Percentiles rank a stretch among this genome's conserved stretches.
Conservation (phyloP, 176 grass and related monocot species). For the Cenchrus fungigraminus region DNA sequence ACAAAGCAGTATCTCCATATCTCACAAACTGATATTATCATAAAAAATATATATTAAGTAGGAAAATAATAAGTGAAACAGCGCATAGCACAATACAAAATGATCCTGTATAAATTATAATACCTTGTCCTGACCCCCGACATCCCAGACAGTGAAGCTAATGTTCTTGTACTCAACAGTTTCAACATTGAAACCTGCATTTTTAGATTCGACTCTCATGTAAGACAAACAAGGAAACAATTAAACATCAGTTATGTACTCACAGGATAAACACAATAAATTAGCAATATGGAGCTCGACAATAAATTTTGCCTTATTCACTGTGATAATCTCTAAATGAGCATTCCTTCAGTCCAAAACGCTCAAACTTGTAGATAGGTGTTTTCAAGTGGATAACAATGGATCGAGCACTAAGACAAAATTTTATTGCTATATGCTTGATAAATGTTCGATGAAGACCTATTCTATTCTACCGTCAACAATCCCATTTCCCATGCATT, state of each 20-base stretch:
- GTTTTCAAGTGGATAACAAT: too few relatives aligned
- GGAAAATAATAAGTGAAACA: too few relatives aligned
- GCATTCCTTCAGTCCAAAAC: background rate
- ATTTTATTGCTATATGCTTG: too few relatives aligned
- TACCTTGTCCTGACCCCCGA: slow-evolving; percentile 95
- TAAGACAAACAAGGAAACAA: background rate
- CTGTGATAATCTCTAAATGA: background rate
- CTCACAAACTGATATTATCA: background rate
- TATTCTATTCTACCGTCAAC: too few relatives aligned
- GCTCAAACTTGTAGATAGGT: too few relatives aligned
- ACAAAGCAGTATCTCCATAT: too few relatives aligned
- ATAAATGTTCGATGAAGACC: too few relatives aligned
- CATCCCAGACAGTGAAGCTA: slow-evolving; percentile 95
- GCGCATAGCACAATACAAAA: background rate
- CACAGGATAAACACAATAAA: background rate
- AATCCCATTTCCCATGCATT: too few relatives aligned
- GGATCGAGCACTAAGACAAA: too few relatives aligned
- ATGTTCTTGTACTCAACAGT: slow-evolving; percentile 97
- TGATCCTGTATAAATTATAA: background rate
- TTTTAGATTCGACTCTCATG: background rate
- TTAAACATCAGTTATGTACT: background rate
- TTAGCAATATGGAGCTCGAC: background rate
- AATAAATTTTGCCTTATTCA: background rate
- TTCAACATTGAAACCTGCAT: slow-evolving; percentile 82
- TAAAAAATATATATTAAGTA: too few relatives aligned